Conservation (phyloP, 176 grass and related monocot species). For the Olyra latifolia region DNA sequence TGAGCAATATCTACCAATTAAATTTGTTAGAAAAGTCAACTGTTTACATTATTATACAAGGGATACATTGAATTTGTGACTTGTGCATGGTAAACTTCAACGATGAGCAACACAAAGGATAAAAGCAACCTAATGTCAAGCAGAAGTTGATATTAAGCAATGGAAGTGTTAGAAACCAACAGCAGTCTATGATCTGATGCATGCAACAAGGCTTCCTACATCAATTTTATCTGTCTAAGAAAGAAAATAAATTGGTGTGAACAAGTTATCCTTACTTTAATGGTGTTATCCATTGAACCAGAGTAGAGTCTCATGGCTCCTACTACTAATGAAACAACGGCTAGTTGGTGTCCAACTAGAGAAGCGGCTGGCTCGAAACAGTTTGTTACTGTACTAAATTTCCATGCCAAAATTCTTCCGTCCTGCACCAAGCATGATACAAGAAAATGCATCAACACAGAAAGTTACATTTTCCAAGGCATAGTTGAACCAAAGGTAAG, state of each 20-base stretch:
- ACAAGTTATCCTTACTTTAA: constrained; percentile 66
- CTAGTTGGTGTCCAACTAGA: constrained; percentile 69
- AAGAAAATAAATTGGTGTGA: neutral
- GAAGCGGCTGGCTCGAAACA: constrained; percentile 80
- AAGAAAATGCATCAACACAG: constrained; percentile 21
- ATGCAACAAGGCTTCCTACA: neutral
- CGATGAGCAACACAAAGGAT: neutral
- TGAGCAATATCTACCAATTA: constrained; percentile 19
- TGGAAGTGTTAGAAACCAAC: neutral
- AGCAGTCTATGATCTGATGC: constrained; percentile 9
- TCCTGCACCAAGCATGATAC: constrained; percentile 52
- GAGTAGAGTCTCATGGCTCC: constrained; percentile 79
- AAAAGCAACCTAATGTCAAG: constrained; percentile 2
- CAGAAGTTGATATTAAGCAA: constrained; percentile 4
- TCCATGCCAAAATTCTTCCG: constrained; percentile 90
- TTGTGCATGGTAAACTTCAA: constrained; percentile 27
- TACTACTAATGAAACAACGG: constrained; percentile 83
- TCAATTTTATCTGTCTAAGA: constrained; percentile 24
- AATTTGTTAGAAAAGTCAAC: neutral
- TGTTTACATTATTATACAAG: neutral
- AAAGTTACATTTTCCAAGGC: constrained; percentile 3
- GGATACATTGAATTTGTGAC: neutral
- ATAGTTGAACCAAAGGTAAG: constrained; percentile 2
- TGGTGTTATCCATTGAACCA: constrained; percentile 91
- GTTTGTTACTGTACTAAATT: constrained; percentile 62